Evolutionary conservation across 331 rosid species (phyloP), one percentile per base, ranked within the genome.

Genomic region (Malus hybrid): DNA sequence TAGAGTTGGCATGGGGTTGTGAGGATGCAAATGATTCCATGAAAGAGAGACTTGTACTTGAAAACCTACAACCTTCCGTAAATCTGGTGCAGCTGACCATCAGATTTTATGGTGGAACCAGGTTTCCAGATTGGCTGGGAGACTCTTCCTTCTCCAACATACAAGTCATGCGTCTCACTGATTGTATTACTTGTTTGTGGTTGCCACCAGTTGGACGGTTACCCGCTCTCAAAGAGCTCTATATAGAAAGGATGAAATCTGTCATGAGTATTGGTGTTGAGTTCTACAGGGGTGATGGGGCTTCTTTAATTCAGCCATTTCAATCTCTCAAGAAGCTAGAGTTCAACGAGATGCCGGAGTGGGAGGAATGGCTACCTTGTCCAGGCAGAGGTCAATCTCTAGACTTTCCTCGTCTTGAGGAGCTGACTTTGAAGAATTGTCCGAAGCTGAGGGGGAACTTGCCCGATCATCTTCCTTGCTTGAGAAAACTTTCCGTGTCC

Each of bases 1-100:
- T 36, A 64, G 69, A 27, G 46, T 81, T 19, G 80, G 79, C 75
- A 2, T 78, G 36, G 82, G 32, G n/a, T 70, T 15, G 1, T 73
- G 76, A 55, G 10, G 12, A 55, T 2, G 22, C 8, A 9, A 9
- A 22, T 6, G 33, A 16, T 36, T 52, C 79, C 18, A 28, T 6
- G 0, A 64, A 39, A 2, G 82, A 54, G 16, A 68, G 19, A 55
- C 10, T 19, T n/a, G 68, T 82, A 11, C 27, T 82, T 0, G 79
- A 77, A 22, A 56, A 19, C 13, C 74, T 69, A 2, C 59, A 68
- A 39, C 82, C 85, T 52, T 7, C 22, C 5, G 2, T 55, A 19
- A 19, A 55, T 6, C 4, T 55, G 12, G 61, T 1, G 61, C 7
- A 55, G n/a, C 61, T 55, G 10, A 55, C 27, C 36, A 33, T 33